Evolutionary conservation across 1,139 yeast species (phyloP).

Genomic region (Pneumocystis sp.): DNA sequence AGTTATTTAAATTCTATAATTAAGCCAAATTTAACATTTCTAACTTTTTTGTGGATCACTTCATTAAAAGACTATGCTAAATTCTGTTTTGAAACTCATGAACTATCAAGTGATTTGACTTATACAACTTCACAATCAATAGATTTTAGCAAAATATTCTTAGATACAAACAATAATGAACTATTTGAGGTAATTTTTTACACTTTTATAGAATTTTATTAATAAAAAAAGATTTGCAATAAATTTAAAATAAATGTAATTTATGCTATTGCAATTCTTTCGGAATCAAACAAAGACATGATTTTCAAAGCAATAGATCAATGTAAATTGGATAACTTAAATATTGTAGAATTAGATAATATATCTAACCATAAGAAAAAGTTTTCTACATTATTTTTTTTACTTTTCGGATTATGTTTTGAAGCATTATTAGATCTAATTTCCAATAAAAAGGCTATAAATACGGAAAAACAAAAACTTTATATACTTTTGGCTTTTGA

Average conservation of each 20-base stretch:
- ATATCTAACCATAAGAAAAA: constrained; percentile 34
- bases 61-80: constrained; percentile 61
- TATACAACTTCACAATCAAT: constrained; percentile 5
- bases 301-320: constrained; percentile 32
- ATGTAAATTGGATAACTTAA: constrained; percentile 7
- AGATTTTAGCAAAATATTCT: constrained; percentile 6
- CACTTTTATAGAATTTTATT: neutral
- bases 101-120: constrained; percentile 8
- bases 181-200: neutral
- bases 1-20: constrained; percentile 34
- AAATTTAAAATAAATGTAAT: constrained; percentile 68
- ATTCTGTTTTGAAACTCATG: constrained; percentile 44
- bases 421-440: constrained; percentile 37
- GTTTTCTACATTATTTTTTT: constrained; percentile 59
- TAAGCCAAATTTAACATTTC: constrained; percentile 41
- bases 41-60: constrained; percentile 68
- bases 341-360: constrained; percentile 13
- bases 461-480: constrained; percentile 19
- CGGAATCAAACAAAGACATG: constrained; percentile 36
- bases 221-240: neutral
- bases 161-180: neutral
- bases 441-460: constrained; percentile 18
- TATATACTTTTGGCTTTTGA: constrained; percentile 41
- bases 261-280: constrained; percentile 56
- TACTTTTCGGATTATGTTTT: constrained; percentile 69